A percentile compares a stretch with the other conserved stretches of the same genome.
Conservation (phyloP, 2,329 filamentous ascomycete genomes). For the Phaeosphaeriaceae sp. region DNA sequence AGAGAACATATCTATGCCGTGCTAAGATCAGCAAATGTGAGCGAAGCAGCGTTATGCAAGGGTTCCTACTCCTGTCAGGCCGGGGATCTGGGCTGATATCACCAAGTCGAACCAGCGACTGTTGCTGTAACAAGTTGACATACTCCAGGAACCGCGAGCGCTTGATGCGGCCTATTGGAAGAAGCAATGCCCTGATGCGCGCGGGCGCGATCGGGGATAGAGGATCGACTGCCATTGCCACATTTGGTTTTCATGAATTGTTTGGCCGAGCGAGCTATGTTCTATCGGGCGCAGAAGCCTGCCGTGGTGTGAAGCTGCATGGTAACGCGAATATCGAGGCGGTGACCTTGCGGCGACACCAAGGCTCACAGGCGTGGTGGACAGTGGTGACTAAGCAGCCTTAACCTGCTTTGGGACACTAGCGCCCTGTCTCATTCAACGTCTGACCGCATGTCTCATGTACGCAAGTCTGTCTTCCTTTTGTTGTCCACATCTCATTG, state of each 20-base stretch:
- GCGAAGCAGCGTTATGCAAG: conserved; percentile 25
- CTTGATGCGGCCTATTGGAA: conserved; percentile 88
- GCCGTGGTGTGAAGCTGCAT: conserved; percentile 26
- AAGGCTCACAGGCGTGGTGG: background rate
- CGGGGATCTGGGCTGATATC: conserved; percentile 86
- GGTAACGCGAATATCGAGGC: conserved; percentile 29
- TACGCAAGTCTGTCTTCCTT: background rate
- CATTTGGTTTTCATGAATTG: conserved; percentile 46
- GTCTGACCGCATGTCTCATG: background rate
- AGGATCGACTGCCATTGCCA: conserved; percentile 85
- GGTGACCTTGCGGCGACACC: conserved; percentile 12
- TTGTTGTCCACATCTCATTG: conserved; percentile 1
- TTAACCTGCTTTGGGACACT: background rate
- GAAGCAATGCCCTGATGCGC: conserved; percentile 84
- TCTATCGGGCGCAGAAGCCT: conserved; percentile 18
- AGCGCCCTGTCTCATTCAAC: background rate
- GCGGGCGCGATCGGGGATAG: conserved; percentile 86
- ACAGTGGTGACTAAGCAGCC: background rate
- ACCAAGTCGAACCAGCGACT: conserved; percentile 83
- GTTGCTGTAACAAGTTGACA: conserved; percentile 76
- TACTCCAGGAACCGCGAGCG: conserved; percentile 81
- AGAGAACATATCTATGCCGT: conserved; percentile 82
- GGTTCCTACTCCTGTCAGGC: conserved; percentile 79
- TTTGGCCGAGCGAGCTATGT: background rate
- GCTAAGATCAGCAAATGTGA: conserved; percentile 42